These are phyloP conservation scores for Cladophialophora immunda DNA, from an alignment of 2,329 filamentous ascomycete genomes.

Conservation along the genomic window DNA sequence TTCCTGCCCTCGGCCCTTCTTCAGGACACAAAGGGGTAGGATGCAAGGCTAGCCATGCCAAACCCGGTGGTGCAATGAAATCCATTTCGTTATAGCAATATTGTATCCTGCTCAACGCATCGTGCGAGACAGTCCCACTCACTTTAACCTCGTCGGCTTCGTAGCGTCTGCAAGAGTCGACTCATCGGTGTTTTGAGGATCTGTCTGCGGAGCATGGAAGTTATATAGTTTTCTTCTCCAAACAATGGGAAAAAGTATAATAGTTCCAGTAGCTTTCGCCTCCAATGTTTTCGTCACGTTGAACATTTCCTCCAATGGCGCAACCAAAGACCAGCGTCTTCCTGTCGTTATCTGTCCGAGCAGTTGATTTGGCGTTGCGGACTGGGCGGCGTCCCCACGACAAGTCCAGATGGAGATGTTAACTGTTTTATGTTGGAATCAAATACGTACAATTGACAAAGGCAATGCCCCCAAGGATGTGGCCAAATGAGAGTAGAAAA, in stretches of 20 bases:
- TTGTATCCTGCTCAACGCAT: constrained; percentile 42
- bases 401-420: constrained; percentile 31
- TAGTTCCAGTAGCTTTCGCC: constrained; percentile 16
- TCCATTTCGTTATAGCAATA: constrained; percentile 33
- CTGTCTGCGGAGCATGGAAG: constrained; percentile 40
- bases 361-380: not conserved
- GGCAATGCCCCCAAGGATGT: constrained; percentile 20
- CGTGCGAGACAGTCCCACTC: constrained; percentile 38
- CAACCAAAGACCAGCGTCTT: not conserved
- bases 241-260: constrained; percentile 22
- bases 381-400: not conserved
- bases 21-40: not conserved
- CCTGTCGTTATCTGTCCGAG: constrained; percentile 9
- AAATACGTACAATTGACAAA: constrained; percentile 29
- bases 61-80: constrained; percentile 13
- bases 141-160: constrained; percentile 44
- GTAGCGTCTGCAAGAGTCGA: constrained; percentile 28
- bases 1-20: not conserved
- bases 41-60: not conserved
- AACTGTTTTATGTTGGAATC: constrained; percentile 26
- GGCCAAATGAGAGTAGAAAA: constrained; percentile 31
- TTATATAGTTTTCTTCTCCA: constrained; percentile 27
- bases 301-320: constrained; percentile 12
- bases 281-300: not conserved
- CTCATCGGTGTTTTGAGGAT: constrained; percentile 42